phyloP scores from a whole-genome alignment of 768 basidiomycete genomes.

The Coprinopsis strossmayeri region DNA sequence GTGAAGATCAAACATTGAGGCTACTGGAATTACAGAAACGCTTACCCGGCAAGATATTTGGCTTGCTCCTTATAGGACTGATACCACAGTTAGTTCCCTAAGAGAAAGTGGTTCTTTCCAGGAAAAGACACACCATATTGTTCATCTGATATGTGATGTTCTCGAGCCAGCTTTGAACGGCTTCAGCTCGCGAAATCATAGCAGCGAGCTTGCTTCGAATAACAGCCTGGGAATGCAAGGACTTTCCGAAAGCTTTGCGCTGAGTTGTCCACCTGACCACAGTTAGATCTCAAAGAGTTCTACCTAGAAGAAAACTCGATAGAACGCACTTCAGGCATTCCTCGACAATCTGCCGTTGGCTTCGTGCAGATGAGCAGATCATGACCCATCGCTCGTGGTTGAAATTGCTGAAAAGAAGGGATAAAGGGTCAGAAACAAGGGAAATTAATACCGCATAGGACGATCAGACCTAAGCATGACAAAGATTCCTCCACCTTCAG shows the following conservation, averaged over 20 bases:
- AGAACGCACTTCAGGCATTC: slow-evolving; percentile 44
- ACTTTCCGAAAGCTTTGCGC: slow-evolving; percentile 88
- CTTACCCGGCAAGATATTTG: slow-evolving; percentile 64
- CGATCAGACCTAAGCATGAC: slow-evolving; percentile 35
- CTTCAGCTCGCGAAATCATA: slow-evolving; percentile 63
- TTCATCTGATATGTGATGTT: slow-evolving; percentile 82
- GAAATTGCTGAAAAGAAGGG: slow-evolving; percentile 56
- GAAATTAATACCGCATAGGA: neutral
- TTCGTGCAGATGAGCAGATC: slow-evolving; percentile 59
- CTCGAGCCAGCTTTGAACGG: slow-evolving; percentile 79
- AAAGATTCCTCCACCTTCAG: slow-evolving; percentile 39
- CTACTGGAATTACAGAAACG: neutral
- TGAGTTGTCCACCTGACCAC: slow-evolving; percentile 70
- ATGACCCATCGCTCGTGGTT: slow-evolving; percentile 96
- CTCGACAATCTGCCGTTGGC: slow-evolving; percentile 52
- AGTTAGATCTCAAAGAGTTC: slow-evolving; percentile 6
- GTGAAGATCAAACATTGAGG: slow-evolving; percentile 5
- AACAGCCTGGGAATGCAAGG: slow-evolving; percentile 76
- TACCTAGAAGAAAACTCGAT: neutral
- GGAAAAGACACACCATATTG: slow-evolving; percentile 49
- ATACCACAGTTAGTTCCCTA: neutral
- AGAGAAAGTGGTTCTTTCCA: neutral
- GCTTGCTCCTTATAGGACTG: slow-evolving; percentile 73
- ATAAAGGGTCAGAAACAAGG: slow-evolving; percentile 4
- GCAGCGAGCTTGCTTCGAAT: slow-evolving; percentile 82